Evolutionary conservation across 345 rosid species (phyloP).

Genomic region (Melastoma malabathricum): DNA sequence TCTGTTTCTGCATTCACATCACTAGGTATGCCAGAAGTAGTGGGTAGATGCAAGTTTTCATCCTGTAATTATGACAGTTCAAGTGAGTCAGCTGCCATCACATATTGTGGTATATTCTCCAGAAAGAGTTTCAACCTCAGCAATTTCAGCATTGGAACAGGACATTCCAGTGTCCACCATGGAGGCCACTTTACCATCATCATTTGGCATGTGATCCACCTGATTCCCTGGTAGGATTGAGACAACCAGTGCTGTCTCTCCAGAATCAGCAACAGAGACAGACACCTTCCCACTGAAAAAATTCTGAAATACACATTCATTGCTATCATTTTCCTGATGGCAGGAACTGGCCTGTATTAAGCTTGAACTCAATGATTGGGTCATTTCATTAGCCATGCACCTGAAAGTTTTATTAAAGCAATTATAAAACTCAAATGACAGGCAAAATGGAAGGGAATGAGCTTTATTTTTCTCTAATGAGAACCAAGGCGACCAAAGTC

Average conservation of each 20-base stretch:
- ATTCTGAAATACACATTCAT: conserved; percentile 33
- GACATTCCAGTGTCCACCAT: conserved; percentile 11
- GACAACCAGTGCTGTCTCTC: conserved; percentile 90
- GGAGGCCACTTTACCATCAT: conserved; percentile 22
- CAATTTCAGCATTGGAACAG: conserved; percentile 18
- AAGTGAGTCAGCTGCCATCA: conserved; percentile 1
- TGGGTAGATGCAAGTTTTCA: conserved; percentile 19
- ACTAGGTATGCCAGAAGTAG: conserved; percentile 20
- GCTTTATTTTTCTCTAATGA: not conserved
- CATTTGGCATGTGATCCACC: conserved; percentile 26
- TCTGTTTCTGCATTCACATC: conserved; percentile 18
- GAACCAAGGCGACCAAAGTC: not conserved
- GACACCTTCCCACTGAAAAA: conserved; percentile 52
- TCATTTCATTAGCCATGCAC: conserved; percentile 42
- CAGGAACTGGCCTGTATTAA: conserved; percentile 21
- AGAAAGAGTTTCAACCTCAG: conserved; percentile 14
- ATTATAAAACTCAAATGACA: conserved; percentile 6
- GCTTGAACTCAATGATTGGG: conserved; percentile 26
- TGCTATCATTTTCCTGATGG: conserved; percentile 25
- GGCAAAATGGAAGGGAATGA: conserved; percentile 4
- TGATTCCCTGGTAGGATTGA: conserved; percentile 53
- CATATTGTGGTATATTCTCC: conserved; percentile 17
- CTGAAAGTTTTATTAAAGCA: conserved; percentile 17
- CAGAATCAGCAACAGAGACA: conserved; percentile 78
- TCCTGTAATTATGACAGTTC: conserved; percentile 35